These are phyloP conservation scores for Penicillium sp. DNA, from an alignment of 2,329 filamentous ascomycete genomes.

Conservation along the genomic window DNA sequence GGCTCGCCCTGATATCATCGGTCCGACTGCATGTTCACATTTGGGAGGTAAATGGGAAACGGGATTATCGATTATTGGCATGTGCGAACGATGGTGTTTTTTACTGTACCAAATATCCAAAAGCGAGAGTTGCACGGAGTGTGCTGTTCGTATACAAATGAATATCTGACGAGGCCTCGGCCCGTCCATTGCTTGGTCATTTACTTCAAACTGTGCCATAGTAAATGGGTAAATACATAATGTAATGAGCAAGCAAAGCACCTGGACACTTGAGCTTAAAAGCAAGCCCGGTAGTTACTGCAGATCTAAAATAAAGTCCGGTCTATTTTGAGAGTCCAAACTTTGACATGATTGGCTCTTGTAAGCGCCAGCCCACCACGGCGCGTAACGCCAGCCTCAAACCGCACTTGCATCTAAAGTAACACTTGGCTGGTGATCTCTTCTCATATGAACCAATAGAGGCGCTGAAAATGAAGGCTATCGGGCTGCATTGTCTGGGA, in stretches of 20 bases:
- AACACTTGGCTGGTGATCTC: conserved; percentile 8
- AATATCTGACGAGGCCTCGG: not conserved
- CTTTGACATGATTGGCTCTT: conserved; percentile 5
- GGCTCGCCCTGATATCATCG: conserved; percentile 5
- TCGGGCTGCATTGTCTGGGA: conserved; percentile 17
- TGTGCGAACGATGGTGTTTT: conserved; percentile 5
- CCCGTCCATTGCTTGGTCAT: not conserved
- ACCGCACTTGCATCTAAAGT: conserved; percentile 6
- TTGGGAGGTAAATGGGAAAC: conserved; percentile 10
- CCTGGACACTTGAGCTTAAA: not conserved
- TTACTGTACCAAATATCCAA: conserved; percentile 17
- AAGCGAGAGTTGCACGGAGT: conserved; percentile 9
- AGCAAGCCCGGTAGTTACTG: too few species aligned
- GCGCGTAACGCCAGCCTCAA: conserved; percentile 17
- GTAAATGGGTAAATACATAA: not conserved
- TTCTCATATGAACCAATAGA: conserved; percentile 5
- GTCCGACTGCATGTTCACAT: conserved; percentile 16
- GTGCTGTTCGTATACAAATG: not conserved
- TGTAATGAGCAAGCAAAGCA: not conserved
- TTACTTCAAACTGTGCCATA: not conserved
- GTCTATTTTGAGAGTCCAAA: conserved; percentile 16
- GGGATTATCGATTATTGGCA: conserved; percentile 7
- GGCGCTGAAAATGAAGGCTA: not conserved
- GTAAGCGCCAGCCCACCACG: conserved; percentile 18
- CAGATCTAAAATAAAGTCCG: not conserved